Conservation (phyloP, 371 early-diverging fungal species). For the Circinella minor region DNA sequence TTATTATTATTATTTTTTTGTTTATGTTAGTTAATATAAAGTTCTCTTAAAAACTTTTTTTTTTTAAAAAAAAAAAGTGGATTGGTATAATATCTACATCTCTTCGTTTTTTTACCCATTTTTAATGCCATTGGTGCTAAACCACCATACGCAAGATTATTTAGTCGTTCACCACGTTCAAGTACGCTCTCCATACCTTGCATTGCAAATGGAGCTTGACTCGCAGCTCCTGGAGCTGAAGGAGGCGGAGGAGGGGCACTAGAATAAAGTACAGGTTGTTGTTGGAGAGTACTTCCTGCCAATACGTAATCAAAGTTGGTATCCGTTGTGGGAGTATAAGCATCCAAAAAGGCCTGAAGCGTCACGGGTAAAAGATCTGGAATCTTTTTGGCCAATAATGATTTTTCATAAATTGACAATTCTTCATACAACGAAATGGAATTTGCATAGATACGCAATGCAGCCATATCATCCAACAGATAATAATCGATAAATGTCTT, state of each 20-base stretch:
- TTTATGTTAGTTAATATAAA: no score
- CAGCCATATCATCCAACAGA: conserved; percentile 37
- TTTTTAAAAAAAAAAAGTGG: neutral
- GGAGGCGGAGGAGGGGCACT: neutral
- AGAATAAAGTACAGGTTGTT: neutral
- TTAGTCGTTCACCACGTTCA: no score
- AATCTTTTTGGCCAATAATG: conserved; percentile 47
- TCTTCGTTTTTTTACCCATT: no score
- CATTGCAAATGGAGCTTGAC: no score
- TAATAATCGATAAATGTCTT: conserved; percentile 59
- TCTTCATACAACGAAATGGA: conserved; percentile 36
- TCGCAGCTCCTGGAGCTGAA: no score
- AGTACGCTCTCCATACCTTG: no score
- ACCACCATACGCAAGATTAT: no score
- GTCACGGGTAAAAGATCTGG: conserved; percentile 34
- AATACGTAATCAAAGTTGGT: conserved; percentile 26
- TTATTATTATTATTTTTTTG: no score
- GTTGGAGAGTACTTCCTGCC: conserved; percentile 22
- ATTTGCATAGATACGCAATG: conserved; percentile 32
- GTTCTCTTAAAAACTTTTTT: no score
- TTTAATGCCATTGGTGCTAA: no score
- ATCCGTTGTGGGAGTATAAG: conserved; percentile 18
- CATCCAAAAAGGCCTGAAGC: conserved; percentile 34
- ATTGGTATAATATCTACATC: neutral
- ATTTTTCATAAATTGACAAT: conserved; percentile 48